phyloP scores from a whole-genome alignment of 768 basidiomycete species.

The Dentipellis sp. region DNA sequence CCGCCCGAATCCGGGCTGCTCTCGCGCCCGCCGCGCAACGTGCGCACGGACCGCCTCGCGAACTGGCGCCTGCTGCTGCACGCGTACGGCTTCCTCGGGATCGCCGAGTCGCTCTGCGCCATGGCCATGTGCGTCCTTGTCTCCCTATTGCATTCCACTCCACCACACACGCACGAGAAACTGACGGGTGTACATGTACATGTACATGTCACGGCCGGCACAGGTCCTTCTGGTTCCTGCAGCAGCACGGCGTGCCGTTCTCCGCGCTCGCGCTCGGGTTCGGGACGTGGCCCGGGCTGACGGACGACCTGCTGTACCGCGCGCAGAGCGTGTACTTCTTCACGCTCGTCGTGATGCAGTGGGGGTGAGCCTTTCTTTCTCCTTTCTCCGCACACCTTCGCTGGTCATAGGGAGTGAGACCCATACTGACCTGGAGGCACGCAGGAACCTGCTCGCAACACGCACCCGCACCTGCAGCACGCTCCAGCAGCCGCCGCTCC shows the following conservation, averaged over 20 bases:
- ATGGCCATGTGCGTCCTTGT: slow-evolving; percentile 33
- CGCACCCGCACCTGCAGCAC: slow-evolving; percentile 46
- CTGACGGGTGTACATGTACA: too few relatives aligned
- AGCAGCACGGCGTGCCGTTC: slow-evolving; percentile 39
- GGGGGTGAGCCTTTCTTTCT: slow-evolving; percentile 22
- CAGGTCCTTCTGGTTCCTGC: slow-evolving; percentile 34
- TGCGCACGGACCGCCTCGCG: slow-evolving; percentile 45
- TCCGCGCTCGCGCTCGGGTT: slow-evolving; percentile 36
- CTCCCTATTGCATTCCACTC: neutral
- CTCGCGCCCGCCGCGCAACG: slow-evolving; percentile 43
- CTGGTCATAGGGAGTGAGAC: neutral
- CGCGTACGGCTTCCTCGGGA: slow-evolving; percentile 48
- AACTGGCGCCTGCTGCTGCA: slow-evolving; percentile 45
- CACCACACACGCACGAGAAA: too few relatives aligned
- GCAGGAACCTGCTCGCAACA: slow-evolving; percentile 40
- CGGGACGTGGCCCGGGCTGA: slow-evolving; percentile 32
- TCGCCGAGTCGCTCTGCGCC: slow-evolving; percentile 37
- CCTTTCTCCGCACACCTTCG: neutral
- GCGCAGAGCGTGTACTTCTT: slow-evolving; percentile 48
- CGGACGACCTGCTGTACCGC: slow-evolving; percentile 30
- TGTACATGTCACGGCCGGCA: too few relatives aligned
- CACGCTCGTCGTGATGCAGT: slow-evolving; percentile 50
- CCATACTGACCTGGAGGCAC: neutral
- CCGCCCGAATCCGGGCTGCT: slow-evolving; percentile 54
- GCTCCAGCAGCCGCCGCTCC: slow-evolving; percentile 42